phyloP scores from a whole-genome alignment of 208 protist genomes.

The Kentomonas sorsogonicus region DNA sequence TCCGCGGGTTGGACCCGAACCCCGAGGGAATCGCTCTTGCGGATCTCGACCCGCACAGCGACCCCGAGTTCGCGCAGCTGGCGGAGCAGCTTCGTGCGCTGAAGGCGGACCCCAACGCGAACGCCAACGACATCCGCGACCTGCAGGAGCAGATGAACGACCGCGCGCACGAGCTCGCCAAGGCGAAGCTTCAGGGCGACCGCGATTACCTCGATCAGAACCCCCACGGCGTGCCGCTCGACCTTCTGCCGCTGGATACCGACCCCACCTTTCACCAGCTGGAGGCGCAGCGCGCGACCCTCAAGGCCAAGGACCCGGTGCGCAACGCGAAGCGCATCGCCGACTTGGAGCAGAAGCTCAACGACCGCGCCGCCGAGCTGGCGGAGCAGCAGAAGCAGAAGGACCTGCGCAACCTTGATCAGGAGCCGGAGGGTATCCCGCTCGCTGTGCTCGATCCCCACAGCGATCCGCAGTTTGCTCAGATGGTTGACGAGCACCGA shows the following conservation, averaged over 20 bases:
- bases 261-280: constrained; percentile 37
- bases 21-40: constrained; percentile 57
- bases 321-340: constrained; percentile 63
- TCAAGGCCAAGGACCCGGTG: constrained; percentile 32
- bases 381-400: constrained; percentile 50
- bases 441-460: constrained; percentile 44
- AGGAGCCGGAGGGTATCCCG: constrained; percentile 54
- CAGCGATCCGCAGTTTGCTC: constrained; percentile 44
- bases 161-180: constrained; percentile 58
- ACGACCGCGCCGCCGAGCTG: constrained; percentile 54
- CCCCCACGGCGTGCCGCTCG: constrained; percentile 56
- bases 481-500: constrained; percentile 51
- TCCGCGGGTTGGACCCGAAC: constrained; percentile 42
- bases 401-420: constrained; percentile 54
- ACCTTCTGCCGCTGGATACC: constrained; percentile 30
- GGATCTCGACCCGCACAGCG: constrained; percentile 44
- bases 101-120: constrained; percentile 41
- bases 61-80: constrained; percentile 39
- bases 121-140: constrained; percentile 25
- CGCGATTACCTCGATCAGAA: constrained; percentile 49
- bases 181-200: constrained; percentile 39
- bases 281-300: constrained; percentile 33
- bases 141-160: constrained; percentile 53
- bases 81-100: constrained; percentile 38
- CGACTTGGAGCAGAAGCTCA: constrained; percentile 54